phyloP scores from a whole-genome alignment of 1,284 basidiomycete genomes.

The Cutaneotrichosporon arboriforme region DNA sequence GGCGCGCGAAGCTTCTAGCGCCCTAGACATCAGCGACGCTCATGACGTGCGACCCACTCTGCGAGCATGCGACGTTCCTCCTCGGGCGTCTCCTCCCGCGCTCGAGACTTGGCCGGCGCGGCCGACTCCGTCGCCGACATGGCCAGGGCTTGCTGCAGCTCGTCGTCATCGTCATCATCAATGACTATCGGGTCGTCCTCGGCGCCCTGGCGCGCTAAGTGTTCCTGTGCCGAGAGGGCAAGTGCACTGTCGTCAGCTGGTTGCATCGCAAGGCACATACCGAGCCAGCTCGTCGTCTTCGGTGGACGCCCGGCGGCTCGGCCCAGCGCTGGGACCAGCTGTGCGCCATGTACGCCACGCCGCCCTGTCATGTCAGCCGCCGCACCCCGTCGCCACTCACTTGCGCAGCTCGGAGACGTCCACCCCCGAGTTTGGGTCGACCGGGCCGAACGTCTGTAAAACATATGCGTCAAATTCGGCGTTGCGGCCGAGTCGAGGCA shows the following conservation, averaged over 20 bases:
- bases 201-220: conserved; percentile 1
- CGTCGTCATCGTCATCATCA: conserved; percentile 29
- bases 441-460: conserved; percentile 14
- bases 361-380: conserved; percentile 21
- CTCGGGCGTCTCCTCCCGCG: conserved; percentile 35
- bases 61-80: conserved; percentile 36
- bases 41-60: conserved; percentile 24
- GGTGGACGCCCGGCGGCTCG: neutral
- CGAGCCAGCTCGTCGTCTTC: conserved; percentile 37
- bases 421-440: conserved; percentile 18
- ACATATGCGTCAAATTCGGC: conserved; percentile 34
- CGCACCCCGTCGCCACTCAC: conserved; percentile 13
- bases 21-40: conserved; percentile 18
- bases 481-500: conserved; percentile 28
- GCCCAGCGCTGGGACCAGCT: conserved; percentile 16
- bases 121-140: conserved; percentile 21
- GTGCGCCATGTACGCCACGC: conserved; percentile 40
- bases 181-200: conserved; percentile 4
- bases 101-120: conserved; percentile 21
- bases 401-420: conserved; percentile 28
- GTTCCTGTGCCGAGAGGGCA: conserved; percentile 26
- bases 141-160: conserved; percentile 24
- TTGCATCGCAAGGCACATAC: conserved; percentile 15
- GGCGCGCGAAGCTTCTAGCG: conserved; percentile 10
- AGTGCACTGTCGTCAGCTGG: conserved; percentile 18